Base-by-base conservation (phyloP, 805 yeast species). In the Saturnispora serradocipensis region DNA sequence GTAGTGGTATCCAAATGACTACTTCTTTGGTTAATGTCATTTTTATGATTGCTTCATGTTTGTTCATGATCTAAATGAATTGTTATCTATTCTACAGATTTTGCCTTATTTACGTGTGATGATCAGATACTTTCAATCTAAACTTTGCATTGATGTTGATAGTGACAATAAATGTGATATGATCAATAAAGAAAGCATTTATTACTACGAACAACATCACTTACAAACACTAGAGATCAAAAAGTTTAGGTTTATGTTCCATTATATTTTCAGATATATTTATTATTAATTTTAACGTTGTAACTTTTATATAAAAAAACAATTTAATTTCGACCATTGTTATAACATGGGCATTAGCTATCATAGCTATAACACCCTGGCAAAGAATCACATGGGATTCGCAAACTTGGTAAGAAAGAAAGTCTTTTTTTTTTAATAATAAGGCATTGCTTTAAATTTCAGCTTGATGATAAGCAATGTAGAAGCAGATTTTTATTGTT, bases 51-150 rank as follows among this genome's bases (percentile, higher is more conserved):
- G 42, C 40, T 2, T 52, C 49, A n/a, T 10, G 32, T 8, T n/a
- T 52, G 3, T 48, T 28, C 48, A 35, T 52, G 32, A 40, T 52
- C 8, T 50, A 32, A 45, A 28, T 22, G 9, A 16, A 5, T 5
- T n/a, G n/a, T 38, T 22, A n/a, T 25, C 28, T 25, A 25, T 25
- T 25, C 22, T 5, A 25, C 7, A 25, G 28, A 25, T 25, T 25
- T 25, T 25, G 28, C 9, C 7, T 25, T 25, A 25, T 25, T 30
- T 10, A 30, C 34, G n/a, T 30, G 34, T 30, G 34, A 30, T 30
- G 15, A 30, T 11, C n/a, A 11, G 15, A 30, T 30, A 30, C 4
- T 11, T 8, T 11, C 15, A 13, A 5, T 30, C 28, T 25, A 25
- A 13, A 30, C 2, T 5, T 9, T 30, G 34, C 13, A 9, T 10